Evolutionary conservation across 768 basidiomycete species (phyloP).

Genomic region (Boletus patriciae): DNA sequence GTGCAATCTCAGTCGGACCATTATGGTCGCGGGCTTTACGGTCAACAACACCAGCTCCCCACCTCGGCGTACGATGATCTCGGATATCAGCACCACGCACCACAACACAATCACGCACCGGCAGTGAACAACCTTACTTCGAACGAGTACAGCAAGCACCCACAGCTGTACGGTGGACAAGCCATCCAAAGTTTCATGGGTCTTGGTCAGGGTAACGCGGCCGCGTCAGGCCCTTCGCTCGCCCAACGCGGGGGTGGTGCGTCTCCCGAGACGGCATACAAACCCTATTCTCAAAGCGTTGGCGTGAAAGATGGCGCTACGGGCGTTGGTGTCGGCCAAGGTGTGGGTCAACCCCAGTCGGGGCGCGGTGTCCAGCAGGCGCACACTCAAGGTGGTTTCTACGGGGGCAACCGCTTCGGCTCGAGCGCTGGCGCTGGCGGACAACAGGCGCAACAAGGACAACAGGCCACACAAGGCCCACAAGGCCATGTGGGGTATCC

Average conservation of each 20-base stretch:
- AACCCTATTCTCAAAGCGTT: conserved; percentile 60
- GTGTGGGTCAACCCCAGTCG: conserved; percentile 38
- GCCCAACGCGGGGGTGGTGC: conserved; percentile 46
- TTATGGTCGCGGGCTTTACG: conserved; percentile 64
- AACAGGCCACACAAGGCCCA: conserved; percentile 35
- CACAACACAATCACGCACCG: conserved; percentile 57
- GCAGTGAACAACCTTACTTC: conserved; percentile 40
- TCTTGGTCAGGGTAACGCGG: conserved; percentile 45
- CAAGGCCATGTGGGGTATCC: conserved; percentile 51
- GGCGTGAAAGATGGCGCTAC: conserved; percentile 58
- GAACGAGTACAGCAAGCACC: conserved; percentile 47
- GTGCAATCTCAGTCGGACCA: conserved; percentile 56
- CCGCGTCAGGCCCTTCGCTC: conserved; percentile 48
- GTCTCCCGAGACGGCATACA: conserved; percentile 74
- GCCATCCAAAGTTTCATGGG: conserved; percentile 74
- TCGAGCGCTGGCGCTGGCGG: conserved; percentile 41
- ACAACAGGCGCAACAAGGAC: conserved; percentile 52
- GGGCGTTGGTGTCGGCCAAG: conserved; percentile 42
- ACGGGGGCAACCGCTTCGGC: conserved; percentile 44
- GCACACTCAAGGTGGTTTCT: conserved; percentile 46
- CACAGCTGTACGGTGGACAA: conserved; percentile 48
- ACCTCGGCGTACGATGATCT: conserved; percentile 50
- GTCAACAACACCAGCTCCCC: conserved; percentile 54
- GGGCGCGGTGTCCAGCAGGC: conserved; percentile 47
- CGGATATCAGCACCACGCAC: conserved; percentile 55